These are phyloP conservation scores for Wickerhamiella siamensis DNA, from an alignment of 805 yeast species.

Conservation along the genomic window DNA sequence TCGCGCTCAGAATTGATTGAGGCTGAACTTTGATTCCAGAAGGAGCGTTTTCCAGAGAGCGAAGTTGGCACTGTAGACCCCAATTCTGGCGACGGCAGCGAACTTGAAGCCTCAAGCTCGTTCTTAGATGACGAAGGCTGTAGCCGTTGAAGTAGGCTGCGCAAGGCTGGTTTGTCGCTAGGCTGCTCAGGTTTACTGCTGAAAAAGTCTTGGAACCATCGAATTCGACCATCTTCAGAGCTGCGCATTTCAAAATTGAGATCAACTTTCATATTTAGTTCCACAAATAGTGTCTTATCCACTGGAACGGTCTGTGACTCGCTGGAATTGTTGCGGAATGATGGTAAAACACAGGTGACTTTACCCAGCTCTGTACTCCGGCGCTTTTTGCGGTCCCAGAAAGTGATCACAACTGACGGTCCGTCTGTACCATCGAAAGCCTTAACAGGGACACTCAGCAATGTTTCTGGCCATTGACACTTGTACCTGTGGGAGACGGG, in stretches of 20 bases:
- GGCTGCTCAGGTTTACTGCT: background rate
- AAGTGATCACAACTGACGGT: constrained; percentile 6
- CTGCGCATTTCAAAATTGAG: constrained; percentile 5
- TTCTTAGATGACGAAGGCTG: background rate
- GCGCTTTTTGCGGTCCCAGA: constrained; percentile 14
- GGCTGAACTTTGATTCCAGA: background rate
- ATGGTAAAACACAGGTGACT: constrained; percentile 9
- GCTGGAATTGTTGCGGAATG: constrained; percentile 3
- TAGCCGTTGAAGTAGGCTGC: background rate
- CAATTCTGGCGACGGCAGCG: background rate
- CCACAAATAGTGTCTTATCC: constrained; percentile 11
- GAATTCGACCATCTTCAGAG: constrained; percentile 2
- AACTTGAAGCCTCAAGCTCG: background rate
- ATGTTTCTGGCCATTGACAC: constrained; percentile 14
- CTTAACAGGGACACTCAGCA: constrained; percentile 8
- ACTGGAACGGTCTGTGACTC: constrained; percentile 10
- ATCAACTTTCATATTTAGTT: constrained; percentile 15
- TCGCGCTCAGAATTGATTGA: background rate
- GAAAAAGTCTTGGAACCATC: background rate
- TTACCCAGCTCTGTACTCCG: constrained; percentile 17
- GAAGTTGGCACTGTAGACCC: background rate
- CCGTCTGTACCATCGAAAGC: constrained; percentile 6
- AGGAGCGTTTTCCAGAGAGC: constrained; percentile 1
- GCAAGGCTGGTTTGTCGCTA: background rate
- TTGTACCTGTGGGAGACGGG: constrained; percentile 17